Base-by-base conservation (phyloP, 768 basidiomycete genomes). In the Mycena pura region DNA sequence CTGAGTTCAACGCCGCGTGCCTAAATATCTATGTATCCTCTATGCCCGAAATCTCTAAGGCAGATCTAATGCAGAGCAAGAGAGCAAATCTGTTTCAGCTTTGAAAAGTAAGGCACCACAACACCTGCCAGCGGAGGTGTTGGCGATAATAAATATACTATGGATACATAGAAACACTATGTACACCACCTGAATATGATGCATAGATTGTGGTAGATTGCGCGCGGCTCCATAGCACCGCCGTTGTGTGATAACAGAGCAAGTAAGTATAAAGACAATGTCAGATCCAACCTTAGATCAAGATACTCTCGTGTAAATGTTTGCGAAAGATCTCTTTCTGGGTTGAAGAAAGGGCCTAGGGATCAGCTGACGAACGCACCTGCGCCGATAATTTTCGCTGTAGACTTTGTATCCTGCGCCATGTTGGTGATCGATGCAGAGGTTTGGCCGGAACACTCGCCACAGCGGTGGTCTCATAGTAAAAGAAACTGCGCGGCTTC, bases 381-480 rank as follows among this genome's bases (percentile, higher is more conserved):
- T 46, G 67, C 58, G 3, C 65, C 65, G 39, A 66, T 65, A 28
- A 66, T 65, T 24, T 62, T 65, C 3, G 60, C 58, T n/a, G 65
- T 68, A 10, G 64, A 65, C 8, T 62, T 52, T 2, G 67, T 66
- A 34, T 66, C 64, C 63, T 63, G 44, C 6, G 7, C 5, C 4
- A 6, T 9, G 9, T 1, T 32, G n/a, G n/a, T n/a, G n/a, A n/a
- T 46, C n/a, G 27, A 31, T 0, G 19, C 5, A 29, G 21, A 22
- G 14, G 14, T n/a, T 19, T 32, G 8, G 28, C 15, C 2, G 17
- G 8, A 34, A 27, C 19, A 29, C 82, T 58, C 57, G 84, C 83
- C 29, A 84, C 78, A 31, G 82, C 84, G 21, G 82, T 82, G 2
- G 84, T 85, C 60, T 82, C 79, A 56, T 85, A 81, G 58, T 78